Percentiles rank a stretch among this genome's conserved stretches.
phyloP scores from a whole-genome alignment of 2,329 filamentous ascomycete genomes.

The Arthrobotrys iridis region DNA sequence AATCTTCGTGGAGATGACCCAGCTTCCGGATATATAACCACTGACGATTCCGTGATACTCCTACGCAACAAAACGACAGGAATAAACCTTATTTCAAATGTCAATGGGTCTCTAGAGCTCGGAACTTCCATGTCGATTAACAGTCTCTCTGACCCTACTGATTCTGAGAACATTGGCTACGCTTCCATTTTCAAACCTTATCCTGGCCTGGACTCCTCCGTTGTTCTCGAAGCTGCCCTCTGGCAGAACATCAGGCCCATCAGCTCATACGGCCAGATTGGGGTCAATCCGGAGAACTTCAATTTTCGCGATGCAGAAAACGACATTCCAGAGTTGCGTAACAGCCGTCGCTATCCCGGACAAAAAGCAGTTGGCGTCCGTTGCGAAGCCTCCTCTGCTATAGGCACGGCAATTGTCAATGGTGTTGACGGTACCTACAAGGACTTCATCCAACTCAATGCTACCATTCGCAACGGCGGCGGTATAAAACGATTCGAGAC shows the following conservation, averaged over 20 bases:
- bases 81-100: slow-evolving; percentile 20
- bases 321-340: slow-evolving; percentile 42
- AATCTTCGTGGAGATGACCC: background rate
- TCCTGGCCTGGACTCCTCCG: slow-evolving; percentile 18
- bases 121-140: background rate
- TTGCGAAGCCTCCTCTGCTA: slow-evolving; percentile 45
- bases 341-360: slow-evolving; percentile 24
- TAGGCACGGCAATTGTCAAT: slow-evolving; percentile 34
- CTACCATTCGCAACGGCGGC: slow-evolving; percentile 29
- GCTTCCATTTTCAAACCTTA: slow-evolving; percentile 19
- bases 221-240: slow-evolving; percentile 37
- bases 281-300: slow-evolving; percentile 31
- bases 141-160: slow-evolving; percentile 21
- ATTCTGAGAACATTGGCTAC: slow-evolving; percentile 38
- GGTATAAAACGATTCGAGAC: slow-evolving; percentile 51
- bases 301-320: slow-evolving; percentile 37
- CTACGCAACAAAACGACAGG: slow-evolving; percentile 26
- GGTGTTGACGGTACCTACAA: slow-evolving; percentile 37
- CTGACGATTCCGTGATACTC: slow-evolving; percentile 12
- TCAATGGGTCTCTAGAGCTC: slow-evolving; percentile 47
- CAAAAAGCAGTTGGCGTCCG: slow-evolving; percentile 44
- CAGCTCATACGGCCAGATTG: slow-evolving; percentile 11
- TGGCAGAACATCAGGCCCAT: slow-evolving; percentile 44
- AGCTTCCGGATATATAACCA: slow-evolving; percentile 17
- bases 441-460: slow-evolving; percentile 29